Conservation (phyloP, 169 alveolate species). For the Plasmodium malariae region DNA sequence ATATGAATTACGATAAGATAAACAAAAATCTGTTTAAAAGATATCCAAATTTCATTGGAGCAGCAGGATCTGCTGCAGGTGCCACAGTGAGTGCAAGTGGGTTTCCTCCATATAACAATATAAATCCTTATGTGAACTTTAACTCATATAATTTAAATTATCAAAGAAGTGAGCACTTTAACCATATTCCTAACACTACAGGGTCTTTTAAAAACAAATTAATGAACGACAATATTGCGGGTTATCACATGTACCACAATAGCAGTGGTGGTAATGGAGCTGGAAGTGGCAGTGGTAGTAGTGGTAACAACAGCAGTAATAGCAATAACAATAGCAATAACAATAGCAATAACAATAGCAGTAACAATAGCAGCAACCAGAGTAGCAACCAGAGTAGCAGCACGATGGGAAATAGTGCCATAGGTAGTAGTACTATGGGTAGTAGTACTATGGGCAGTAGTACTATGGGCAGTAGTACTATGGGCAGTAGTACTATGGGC, state of each 20-base stretch:
- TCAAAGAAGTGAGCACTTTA: conserved; percentile 4
- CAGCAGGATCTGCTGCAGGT: too few species aligned
- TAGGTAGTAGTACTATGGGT: too few species aligned
- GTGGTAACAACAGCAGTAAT: background rate
- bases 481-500: too few species aligned
- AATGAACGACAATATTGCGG: background rate
- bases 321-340: background rate
- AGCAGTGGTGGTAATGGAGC: background rate
- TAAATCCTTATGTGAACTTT: conserved; percentile 29
- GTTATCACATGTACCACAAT: background rate
- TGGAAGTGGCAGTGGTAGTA: background rate
- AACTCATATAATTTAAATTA: conserved; percentile 39
- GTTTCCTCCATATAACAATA: conserved; percentile 31
- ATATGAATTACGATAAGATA: conserved; percentile 25
- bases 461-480: too few species aligned
- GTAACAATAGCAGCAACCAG: background rate
- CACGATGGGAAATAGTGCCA: too few species aligned
- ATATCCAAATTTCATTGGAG: conserved; percentile 26
- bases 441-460: too few species aligned
- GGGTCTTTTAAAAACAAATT: background rate
- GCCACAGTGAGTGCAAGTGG: too few species aligned
- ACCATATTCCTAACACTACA: background rate
- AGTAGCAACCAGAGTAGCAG: background rate
- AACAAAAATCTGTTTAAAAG: conserved; percentile 35
- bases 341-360: background rate